These are phyloP conservation scores for Cladophialophora psammophila DNA, from an alignment of 2,329 filamentous ascomycete species.

Conservation along the genomic window DNA sequence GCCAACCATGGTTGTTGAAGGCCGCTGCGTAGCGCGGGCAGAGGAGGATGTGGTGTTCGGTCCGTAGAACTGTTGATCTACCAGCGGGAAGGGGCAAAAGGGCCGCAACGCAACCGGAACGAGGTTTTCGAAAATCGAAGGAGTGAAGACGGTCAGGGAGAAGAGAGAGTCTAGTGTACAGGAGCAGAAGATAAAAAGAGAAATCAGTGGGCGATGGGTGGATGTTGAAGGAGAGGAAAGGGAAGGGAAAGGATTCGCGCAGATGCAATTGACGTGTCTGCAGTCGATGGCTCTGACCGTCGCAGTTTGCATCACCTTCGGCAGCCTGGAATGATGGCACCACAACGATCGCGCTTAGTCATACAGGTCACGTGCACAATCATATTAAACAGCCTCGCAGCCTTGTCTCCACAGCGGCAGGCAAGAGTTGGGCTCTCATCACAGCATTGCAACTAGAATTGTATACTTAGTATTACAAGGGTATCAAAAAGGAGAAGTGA, in stretches of 20 bases:
- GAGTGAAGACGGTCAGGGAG: conserved; percentile 23
- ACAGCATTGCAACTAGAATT: background rate
- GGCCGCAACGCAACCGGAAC: conserved; percentile 15
- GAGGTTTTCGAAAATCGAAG: conserved; percentile 9
- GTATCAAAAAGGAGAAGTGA: conserved; percentile 26
- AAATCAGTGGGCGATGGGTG: conserved; percentile 7
- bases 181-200: conserved; percentile 24
- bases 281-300: conserved; percentile 16
- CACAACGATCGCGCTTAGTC: conserved; percentile 6
- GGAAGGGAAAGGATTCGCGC: conserved; percentile 29
- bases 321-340: conserved; percentile 15
- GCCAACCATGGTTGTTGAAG: conserved; percentile 73
- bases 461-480: conserved; percentile 34
- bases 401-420: background rate
- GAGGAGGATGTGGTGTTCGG: conserved; percentile 26
- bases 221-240: conserved; percentile 21
- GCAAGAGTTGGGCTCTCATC: background rate
- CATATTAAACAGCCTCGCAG: background rate
- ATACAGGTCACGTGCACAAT: conserved; percentile 3
- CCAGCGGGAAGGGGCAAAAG: conserved; percentile 15
- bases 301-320: conserved; percentile 18
- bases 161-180: conserved; percentile 38
- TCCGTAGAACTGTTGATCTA: conserved; percentile 10
- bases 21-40: conserved; percentile 19
- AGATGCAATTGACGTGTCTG: conserved; percentile 26